Evolutionary conservation across 768 basidiomycete genomes (phyloP), one percentile per base, ranked within the genome.

Genomic region (Cystobasidiopsis lactophilus): DNA sequence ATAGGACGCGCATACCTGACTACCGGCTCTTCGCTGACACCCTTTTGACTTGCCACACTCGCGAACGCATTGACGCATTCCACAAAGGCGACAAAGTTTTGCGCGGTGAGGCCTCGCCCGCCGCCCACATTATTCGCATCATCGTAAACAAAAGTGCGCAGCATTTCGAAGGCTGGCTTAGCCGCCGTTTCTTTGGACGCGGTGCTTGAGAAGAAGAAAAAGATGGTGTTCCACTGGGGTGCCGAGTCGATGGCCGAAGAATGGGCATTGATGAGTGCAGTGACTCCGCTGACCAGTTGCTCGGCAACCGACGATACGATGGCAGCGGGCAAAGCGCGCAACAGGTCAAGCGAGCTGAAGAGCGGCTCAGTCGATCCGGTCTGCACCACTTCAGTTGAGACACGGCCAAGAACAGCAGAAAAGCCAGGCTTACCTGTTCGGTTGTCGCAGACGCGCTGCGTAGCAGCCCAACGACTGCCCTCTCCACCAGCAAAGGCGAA

Each of bases 181-280:
- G 85, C 78, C 4, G 88, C 89, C 66, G 85, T 84, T 10, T 84
- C 76, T 63, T 93, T 82, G 13, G 78, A 72, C 39, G 88, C 75
- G 0, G 86, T 89, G 1, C 79, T 80, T 45, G 84, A 77, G 57
- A 96, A 74, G 27, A 95, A 71, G 1, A 84, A 82, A 61, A 89
- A 84, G 21, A 89, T 75, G 38, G 96, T 70, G 56, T 84, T 86
- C 91, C 91, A 98, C 64, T 96, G 91, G 0, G 91, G 95, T 58
- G 82, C 79, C 1, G 86, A 88, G 52, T 79, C 85, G 35, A 23
- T 29, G 24, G 24, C 11, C 5, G 76, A 71, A 43, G 73, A 71
- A 58, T 89, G 77, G 44, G 79, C 77, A 61, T 81, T 75, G n/a
- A 91, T 69, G 38, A 98, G 76, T 50, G 78, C 66, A 24, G 76